Conservation (phyloP, 2,329 filamentous ascomycete species). For the Aureobasidium sp. region DNA sequence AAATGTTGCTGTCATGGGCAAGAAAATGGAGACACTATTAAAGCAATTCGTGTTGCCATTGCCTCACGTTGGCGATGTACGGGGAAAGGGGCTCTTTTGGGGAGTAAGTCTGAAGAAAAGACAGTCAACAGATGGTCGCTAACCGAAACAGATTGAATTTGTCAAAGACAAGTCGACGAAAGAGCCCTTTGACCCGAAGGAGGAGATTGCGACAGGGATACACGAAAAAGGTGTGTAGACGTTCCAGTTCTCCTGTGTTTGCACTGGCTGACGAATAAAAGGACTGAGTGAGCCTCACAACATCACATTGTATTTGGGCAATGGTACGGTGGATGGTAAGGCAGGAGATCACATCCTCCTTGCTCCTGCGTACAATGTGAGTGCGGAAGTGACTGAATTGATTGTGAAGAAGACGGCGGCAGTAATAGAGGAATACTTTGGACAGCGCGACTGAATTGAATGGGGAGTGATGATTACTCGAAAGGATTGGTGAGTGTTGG, state of each 20-base stretch:
- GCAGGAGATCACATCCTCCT: conserved; percentile 63
- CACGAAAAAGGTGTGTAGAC: conserved; percentile 42
- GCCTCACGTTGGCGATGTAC: conserved; percentile 52
- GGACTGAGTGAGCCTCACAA: conserved; percentile 39
- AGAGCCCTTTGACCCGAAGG: conserved; percentile 43
- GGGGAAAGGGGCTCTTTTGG: conserved; percentile 54
- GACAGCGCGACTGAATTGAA: not conserved
- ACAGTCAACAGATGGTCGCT: not conserved
- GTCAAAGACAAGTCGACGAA: conserved; percentile 50
- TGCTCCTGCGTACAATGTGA: conserved; percentile 62
- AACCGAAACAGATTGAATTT: conserved; percentile 46
- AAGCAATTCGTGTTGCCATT: conserved; percentile 38
- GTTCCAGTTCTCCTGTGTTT: not conserved
- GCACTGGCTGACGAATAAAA: conserved; percentile 22
- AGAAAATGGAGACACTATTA: conserved; percentile 40
- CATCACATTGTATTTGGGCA: conserved; percentile 58
- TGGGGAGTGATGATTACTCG: no score
- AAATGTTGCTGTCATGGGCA: conserved; percentile 52
- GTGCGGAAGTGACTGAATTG: conserved; percentile 47
- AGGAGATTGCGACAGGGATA: conserved; percentile 42
- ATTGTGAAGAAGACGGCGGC: conserved; percentile 46
- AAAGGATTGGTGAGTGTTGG: not conserved
- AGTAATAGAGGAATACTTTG: conserved; percentile 48
- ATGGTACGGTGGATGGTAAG: conserved; percentile 53
- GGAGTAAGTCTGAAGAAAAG: conserved; percentile 37